Evolutionary conservation across 352 stramenopile species (phyloP).

Genomic region (Aphanomyces stellatus): DNA sequence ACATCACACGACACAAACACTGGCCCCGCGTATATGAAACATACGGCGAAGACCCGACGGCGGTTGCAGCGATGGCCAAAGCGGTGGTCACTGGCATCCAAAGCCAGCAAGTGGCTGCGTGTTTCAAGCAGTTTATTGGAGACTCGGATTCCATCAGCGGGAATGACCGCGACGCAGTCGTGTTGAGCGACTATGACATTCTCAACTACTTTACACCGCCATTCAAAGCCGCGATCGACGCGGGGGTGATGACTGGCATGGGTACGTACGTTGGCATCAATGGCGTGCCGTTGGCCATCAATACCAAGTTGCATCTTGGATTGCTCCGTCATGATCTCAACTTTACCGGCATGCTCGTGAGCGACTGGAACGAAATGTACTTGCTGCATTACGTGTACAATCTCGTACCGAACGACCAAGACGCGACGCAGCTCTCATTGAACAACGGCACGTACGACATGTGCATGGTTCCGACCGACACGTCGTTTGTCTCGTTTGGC

Average conservation of each 20-base stretch:
- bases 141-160: slow-evolving; percentile 64
- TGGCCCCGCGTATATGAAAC: slow-evolving; percentile 89
- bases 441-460: too few relatives aligned
- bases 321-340: too few relatives aligned
- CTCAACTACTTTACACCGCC: slow-evolving; percentile 64
- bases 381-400: slow-evolving; percentile 55
- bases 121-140: slow-evolving; percentile 85
- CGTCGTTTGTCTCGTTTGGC: too few relatives aligned
- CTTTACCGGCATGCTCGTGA: too few relatives aligned
- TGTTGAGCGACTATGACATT: slow-evolving; percentile 57
- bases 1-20: slow-evolving; percentile 62
- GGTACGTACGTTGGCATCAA: slow-evolving; percentile 91
- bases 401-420: too few relatives aligned
- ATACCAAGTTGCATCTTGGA: too few relatives aligned
- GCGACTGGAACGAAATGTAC: too few relatives aligned
- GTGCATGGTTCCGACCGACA: too few relatives aligned
- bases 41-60: slow-evolving; percentile 83
- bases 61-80: slow-evolving; percentile 61
- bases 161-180: slow-evolving; percentile 62
- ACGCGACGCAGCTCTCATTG: too few relatives aligned
- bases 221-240: slow-evolving; percentile 54
- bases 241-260: slow-evolving; percentile 84
- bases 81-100: slow-evolving; percentile 81
- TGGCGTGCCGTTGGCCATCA: slow-evolving; percentile 83
- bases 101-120: slow-evolving; percentile 51